Percentiles rank a stretch among this genome's conserved stretches.
Conservation (phyloP, 2,329 filamentous ascomycete species). For the Pseudogymnoascus sp. region DNA sequence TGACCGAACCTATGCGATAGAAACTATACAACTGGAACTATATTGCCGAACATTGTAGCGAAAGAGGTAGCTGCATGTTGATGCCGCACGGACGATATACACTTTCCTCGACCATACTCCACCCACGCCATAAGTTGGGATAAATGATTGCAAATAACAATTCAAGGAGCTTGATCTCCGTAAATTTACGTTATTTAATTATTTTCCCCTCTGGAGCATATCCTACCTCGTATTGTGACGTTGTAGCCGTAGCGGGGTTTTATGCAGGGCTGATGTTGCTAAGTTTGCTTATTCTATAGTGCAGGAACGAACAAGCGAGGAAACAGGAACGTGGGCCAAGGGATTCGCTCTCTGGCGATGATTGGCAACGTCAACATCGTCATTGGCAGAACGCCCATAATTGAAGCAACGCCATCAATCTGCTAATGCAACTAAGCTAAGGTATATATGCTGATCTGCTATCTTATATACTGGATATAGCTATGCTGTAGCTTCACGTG, state of each 20-base stretch:
- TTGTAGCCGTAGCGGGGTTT: not conserved
- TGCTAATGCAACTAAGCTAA: not conserved
- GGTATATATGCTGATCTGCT: not conserved
- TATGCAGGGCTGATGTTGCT: not conserved
- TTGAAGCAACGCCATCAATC: not conserved
- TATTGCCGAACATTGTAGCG: too few relatives aligned
- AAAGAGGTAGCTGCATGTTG: too few relatives aligned
- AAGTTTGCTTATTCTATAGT: not conserved
- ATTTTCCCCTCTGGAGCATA: not conserved
- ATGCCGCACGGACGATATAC: too few relatives aligned
- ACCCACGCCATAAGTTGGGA: too few relatives aligned
- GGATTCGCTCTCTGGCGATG: slow-evolving; percentile 2
- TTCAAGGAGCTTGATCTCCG: too few relatives aligned
- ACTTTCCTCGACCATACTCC: too few relatives aligned
- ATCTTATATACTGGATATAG: not conserved
- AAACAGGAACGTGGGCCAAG: not conserved
- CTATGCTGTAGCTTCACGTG: not conserved
- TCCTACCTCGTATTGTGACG: not conserved
- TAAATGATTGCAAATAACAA: too few relatives aligned
- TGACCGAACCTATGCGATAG: too few relatives aligned
- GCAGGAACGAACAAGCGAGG: not conserved
- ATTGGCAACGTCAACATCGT: not conserved
- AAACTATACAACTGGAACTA: too few relatives aligned
- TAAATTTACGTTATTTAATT: not conserved
- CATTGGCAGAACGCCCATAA: not conserved